Conservation (phyloP, 768 basidiomycete genomes). For the Kondoa subrosea region DNA sequence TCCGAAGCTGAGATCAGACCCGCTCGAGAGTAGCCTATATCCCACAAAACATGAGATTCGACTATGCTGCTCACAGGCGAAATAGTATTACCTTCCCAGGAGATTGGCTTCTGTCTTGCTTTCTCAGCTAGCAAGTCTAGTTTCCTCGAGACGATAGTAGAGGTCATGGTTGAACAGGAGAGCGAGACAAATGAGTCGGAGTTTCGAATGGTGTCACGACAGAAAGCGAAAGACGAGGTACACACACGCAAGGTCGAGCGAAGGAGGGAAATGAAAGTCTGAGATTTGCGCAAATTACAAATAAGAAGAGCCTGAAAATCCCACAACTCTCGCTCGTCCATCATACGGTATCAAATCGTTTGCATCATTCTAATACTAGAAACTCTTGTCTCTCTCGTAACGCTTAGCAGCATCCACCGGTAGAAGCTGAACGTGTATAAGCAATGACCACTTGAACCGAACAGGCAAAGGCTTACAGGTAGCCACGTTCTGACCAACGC, state of each 20-base stretch:
- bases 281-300: not conserved
- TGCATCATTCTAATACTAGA: not conserved
- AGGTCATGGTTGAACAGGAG: not conserved
- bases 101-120: not conserved
- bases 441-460: not conserved
- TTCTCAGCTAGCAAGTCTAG: not conserved
- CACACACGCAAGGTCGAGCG: too few species aligned
- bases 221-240: too few species aligned
- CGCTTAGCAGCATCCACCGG: constrained; percentile 57
- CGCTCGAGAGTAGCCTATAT: not conserved
- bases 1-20: not conserved
- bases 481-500: constrained; percentile 61
- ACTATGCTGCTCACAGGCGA: too few species aligned
- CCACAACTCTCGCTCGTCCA: too few species aligned
- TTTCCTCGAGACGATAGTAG: not conserved
- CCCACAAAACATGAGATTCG: too few species aligned
- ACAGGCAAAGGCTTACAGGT: constrained; percentile 38
- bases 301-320: too few species aligned
- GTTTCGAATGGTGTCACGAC: too few species aligned
- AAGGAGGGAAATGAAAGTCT: not conserved
- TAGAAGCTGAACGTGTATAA: constrained; percentile 30
- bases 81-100: too few species aligned
- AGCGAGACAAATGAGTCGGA: not conserved
- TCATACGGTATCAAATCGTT: not conserved
- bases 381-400: too few species aligned